Percentiles rank a stretch among this genome's conserved stretches.
phyloP scores from a whole-genome alignment of 2,329 filamentous ascomycete species.

The Hortaea werneckii region DNA sequence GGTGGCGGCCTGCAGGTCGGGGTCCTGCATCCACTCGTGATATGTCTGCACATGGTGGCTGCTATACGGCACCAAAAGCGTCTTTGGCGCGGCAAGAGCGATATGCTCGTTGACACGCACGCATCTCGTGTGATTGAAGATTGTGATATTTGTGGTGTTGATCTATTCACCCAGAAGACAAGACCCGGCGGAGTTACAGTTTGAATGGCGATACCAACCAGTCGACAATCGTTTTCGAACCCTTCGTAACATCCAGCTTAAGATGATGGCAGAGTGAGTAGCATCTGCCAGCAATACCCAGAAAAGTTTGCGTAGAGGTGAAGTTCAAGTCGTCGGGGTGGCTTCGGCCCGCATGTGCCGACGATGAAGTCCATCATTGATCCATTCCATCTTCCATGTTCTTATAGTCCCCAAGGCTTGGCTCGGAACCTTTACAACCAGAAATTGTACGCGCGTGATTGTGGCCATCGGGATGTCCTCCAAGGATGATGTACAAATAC shows the following conservation, averaged over 20 bases:
- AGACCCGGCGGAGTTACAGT: too few relatives aligned
- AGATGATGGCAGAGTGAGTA: too few relatives aligned
- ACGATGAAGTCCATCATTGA: too few relatives aligned
- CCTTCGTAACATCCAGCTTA: not conserved
- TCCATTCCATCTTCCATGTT: too few relatives aligned
- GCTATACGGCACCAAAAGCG: constrained; percentile 77
- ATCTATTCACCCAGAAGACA: not conserved
- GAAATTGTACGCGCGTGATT: too few relatives aligned
- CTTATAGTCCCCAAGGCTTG: too few relatives aligned
- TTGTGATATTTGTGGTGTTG: not conserved
- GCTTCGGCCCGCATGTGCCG: too few relatives aligned
- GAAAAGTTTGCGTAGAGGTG: too few relatives aligned
- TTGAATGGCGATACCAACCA: too few relatives aligned
- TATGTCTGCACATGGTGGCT: constrained; percentile 72
- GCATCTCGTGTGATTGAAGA: not conserved
- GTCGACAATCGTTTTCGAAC: not conserved
- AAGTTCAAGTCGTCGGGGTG: too few relatives aligned
- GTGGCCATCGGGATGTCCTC: not conserved
- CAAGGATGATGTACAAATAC: constrained; percentile 16
- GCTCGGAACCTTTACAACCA: too few relatives aligned
- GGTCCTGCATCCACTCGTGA: constrained; percentile 83
- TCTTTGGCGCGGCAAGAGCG: constrained; percentile 41
- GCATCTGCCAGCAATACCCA: too few relatives aligned
- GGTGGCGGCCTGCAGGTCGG: constrained; percentile 72
- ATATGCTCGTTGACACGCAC: constrained; percentile 35